Evolutionary conservation across 2,329 filamentous ascomycete species (phyloP), one percentile per base, ranked within the genome.

Genomic region (Colletotrichum somersetense): DNA sequence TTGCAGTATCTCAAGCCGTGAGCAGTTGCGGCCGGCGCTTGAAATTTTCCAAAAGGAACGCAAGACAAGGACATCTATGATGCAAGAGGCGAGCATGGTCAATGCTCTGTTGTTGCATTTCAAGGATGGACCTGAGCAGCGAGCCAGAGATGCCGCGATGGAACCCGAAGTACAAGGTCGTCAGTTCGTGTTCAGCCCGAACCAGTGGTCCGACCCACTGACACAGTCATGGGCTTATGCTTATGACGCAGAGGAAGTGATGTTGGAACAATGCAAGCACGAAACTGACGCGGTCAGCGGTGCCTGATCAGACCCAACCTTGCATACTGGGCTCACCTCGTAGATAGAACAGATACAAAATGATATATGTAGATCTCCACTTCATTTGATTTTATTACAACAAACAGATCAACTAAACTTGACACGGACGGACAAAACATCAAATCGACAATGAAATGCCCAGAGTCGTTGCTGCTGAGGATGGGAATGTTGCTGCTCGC

Each of bases 21-120:
- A 53, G 12, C 58, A 71, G 12, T 80, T 12, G 85, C 55, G 82
- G 68, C 8, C 81, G 79, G 1, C 77, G 83, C 23, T 72, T 79
- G 0, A 81, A 86, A 0, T 92, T 91, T 74, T 77, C 74, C 88
- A 92, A 76, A 79, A 82, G 11, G 89, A 89, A 69, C 83, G 90
- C 2, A 86, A 88, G 40, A 80, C 85, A 50, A 83, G 91, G 4
- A 92, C 90, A 0, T 87, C 90, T 52, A 87, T 84, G 74, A 86
- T 92, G 0, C 90, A 92, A 0, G 80, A 86, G 20, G 80, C 89
- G 3, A 89, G 90, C 0, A 91, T 81, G 18, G 77, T 86, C 7
- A 88, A 88, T 71, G 83, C 82, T 1, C 79, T 81, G 30, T 74
- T 88, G 3, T 87, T 84, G 84, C 85, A 87, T 44, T 84, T 85